phyloP scores from a whole-genome alignment of 2,329 filamentous ascomycete species.

The Colletotrichum tofieldiae region DNA sequence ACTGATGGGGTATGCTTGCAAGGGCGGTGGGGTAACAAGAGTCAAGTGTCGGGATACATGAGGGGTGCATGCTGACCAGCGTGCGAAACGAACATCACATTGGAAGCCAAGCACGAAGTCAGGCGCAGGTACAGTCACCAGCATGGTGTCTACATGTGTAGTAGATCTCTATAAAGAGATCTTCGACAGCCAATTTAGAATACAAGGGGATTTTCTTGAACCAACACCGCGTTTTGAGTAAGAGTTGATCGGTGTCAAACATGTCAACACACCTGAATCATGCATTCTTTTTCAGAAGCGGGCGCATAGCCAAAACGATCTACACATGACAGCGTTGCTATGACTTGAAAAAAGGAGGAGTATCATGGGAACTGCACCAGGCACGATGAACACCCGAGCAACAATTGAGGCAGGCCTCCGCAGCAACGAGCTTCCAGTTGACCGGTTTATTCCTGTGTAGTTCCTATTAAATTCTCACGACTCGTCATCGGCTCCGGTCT shows the following conservation, averaged over 20 bases:
- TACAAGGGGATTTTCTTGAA: background rate
- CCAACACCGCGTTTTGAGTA: background rate
- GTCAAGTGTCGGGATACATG: background rate
- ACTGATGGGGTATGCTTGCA: slow-evolving; percentile 1
- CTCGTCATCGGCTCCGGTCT: slow-evolving; percentile 44
- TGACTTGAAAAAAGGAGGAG: background rate
- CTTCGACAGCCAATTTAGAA: background rate
- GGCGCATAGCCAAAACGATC: slow-evolving; percentile 23
- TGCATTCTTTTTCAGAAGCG: background rate
- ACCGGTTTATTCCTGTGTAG: background rate
- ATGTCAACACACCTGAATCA: background rate
- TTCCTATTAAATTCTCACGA: slow-evolving; percentile 41
- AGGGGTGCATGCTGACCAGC: background rate
- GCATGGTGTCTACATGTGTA: background rate
- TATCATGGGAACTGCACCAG: background rate
- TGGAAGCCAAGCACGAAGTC: background rate
- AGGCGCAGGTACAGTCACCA: background rate
- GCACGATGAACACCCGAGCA: background rate
- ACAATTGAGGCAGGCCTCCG: background rate
- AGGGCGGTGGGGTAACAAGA: background rate
- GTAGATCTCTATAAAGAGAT: background rate
- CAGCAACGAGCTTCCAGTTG: background rate
- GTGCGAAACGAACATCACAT: background rate
- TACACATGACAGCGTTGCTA: background rate
- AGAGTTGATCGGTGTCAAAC: background rate